Conservation (phyloP, 352 stramenopile species). For the Globisporangium nunn region DNA sequence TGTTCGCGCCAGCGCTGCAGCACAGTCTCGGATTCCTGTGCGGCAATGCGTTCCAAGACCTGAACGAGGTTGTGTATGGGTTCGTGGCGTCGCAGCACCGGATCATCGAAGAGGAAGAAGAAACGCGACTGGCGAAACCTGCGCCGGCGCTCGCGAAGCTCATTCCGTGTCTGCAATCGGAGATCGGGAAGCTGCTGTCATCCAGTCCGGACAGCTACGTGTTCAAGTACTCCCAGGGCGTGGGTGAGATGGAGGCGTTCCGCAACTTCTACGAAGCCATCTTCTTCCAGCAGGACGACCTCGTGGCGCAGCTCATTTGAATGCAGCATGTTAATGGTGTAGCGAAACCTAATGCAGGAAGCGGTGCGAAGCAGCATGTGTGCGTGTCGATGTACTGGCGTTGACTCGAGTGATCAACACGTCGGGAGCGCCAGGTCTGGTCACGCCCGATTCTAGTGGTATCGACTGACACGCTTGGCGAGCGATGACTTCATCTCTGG, state of each 20-base stretch:
- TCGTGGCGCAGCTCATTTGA: conserved; percentile 33
- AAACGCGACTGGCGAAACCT: conserved; percentile 26
- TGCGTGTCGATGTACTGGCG: background rate
- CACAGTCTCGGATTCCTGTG: conserved; percentile 70
- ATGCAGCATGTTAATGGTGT: background rate
- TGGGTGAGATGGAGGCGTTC: conserved; percentile 75
- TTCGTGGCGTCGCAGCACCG: conserved; percentile 12
- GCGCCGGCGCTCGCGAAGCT: conserved; percentile 69
- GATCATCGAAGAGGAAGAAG: conserved; percentile 22
- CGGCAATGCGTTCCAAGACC: conserved; percentile 75
- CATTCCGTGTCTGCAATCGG: conserved; percentile 64
- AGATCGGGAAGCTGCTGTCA: conserved; percentile 65
- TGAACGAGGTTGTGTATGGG: conserved; percentile 70
- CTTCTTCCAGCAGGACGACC: conserved; percentile 61
- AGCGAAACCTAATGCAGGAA: background rate
- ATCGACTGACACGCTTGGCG: no score
- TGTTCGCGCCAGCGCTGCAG: conserved; percentile 65
- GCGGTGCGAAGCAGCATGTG: background rate
- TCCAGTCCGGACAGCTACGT: conserved; percentile 45
- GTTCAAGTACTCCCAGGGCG: conserved; percentile 67
- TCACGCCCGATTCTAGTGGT: no score
- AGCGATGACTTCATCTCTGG: background rate
- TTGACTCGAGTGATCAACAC: background rate
- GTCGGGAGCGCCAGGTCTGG: no score
- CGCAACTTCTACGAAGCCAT: conserved; percentile 81